These are phyloP conservation scores for Thamnidium elegans DNA, from an alignment of 192 early-diverging fungal genomes.

Conservation along the genomic window DNA sequence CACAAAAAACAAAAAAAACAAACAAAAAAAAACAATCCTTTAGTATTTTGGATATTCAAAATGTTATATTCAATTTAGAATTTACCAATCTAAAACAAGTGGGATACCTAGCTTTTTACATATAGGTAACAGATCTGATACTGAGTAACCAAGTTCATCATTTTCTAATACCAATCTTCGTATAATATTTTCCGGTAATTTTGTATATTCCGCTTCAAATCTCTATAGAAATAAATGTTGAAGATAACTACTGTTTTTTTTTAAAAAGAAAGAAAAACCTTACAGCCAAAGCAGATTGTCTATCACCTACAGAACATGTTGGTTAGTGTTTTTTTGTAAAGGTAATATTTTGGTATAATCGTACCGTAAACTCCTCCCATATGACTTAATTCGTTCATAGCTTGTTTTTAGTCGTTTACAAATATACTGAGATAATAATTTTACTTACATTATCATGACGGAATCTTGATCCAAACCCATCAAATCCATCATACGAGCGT, in stretches of 20 bases:
- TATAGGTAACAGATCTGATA: slow-evolving; percentile 43
- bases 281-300: slow-evolving; percentile 16
- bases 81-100: slow-evolving; percentile 49
- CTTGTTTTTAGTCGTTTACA: too few relatives aligned
- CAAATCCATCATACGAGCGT: slow-evolving; percentile 43
- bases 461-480: slow-evolving; percentile 43
- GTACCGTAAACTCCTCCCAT: slow-evolving; percentile 32
- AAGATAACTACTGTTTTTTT: too few relatives aligned
- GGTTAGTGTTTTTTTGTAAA: background rate
- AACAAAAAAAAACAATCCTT: too few relatives aligned
- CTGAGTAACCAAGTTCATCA: slow-evolving; percentile 48
- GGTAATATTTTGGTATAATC: background rate
- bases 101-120: slow-evolving; percentile 45
- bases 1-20: too few relatives aligned
- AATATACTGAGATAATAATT: background rate
- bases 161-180: slow-evolving; percentile 50
- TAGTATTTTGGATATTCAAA: too few relatives aligned
- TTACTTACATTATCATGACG: slow-evolving; percentile 46
- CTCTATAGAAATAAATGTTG: slow-evolving; percentile 24
- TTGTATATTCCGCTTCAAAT: slow-evolving; percentile 38
- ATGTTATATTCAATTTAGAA: too few relatives aligned
- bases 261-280: background rate
- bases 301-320: slow-evolving; percentile 13
- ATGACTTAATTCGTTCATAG: slow-evolving; percentile 8
- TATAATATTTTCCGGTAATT: slow-evolving; percentile 34